phyloP scores from a whole-genome alignment of 1,284 basidiomycete genomes.

The Athelia psychrophila region DNA sequence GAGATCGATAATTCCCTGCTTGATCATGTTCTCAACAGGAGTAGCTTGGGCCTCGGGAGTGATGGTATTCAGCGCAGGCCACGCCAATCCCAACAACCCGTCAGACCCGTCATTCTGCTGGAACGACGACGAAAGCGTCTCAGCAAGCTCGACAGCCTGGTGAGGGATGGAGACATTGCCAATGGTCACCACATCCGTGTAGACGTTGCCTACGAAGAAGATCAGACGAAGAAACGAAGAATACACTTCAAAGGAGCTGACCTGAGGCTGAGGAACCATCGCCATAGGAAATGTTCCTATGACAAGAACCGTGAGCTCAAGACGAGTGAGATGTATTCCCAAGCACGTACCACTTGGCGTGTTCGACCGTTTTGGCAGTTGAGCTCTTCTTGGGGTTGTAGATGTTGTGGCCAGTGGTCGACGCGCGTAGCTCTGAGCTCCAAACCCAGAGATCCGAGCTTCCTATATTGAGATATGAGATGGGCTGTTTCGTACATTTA shows the following conservation, averaged over 20 bases:
- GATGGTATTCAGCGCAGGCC: conserved; percentile 34
- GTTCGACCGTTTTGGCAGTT: conserved; percentile 24
- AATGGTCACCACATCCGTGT: conserved; percentile 29
- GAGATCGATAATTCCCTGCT: conserved; percentile 25
- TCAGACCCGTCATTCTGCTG: conserved; percentile 32
- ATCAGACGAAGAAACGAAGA: not conserved
- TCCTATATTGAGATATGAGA: not conserved
- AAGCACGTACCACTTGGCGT: conserved; percentile 20
- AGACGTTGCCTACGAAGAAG: conserved; percentile 19
- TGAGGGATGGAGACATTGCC: conserved; percentile 27
- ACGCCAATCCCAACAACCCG: conserved; percentile 32
- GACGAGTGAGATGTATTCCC: not conserved
- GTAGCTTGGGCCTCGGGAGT: conserved; percentile 28
- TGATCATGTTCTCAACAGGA: conserved; percentile 35
- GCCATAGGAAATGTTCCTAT: conserved; percentile 32
- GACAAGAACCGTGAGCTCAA: not conserved
- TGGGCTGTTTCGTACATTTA: not conserved
- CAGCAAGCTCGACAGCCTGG: conserved; percentile 34
- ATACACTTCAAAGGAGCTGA: not conserved
- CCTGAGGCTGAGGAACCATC: conserved; percentile 33
- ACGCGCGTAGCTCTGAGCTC: not conserved
- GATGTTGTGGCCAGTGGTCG: conserved; percentile 22
- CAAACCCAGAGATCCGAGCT: conserved; percentile 21
- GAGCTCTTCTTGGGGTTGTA: conserved; percentile 31
- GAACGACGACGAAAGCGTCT: conserved; percentile 32